Evolutionary conservation across 495 filamentous ascomycete genomes (phyloP).

Genomic region (Daldinia decipiens): DNA sequence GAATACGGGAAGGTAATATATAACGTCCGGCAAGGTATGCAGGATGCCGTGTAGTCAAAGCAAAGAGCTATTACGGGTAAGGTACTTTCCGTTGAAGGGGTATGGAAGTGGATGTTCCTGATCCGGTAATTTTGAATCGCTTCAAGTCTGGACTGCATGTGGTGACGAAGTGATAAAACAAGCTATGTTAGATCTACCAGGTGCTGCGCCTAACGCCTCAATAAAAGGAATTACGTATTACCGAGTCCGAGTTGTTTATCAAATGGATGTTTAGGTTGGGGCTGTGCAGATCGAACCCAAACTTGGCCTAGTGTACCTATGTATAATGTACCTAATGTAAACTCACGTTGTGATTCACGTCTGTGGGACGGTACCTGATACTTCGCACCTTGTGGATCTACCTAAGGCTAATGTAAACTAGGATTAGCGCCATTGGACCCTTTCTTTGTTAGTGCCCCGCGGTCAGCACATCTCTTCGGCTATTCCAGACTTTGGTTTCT

Average conservation of each 20-base stretch:
- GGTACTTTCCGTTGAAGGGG: conserved; percentile 1
- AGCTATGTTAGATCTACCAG: conserved; percentile 30
- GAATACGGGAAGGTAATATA: conserved; percentile 8
- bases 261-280: neutral
- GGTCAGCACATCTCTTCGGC: conserved; percentile 19
- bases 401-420: neutral
- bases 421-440: neutral
- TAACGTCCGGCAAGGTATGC: neutral
- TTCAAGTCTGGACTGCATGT: conserved; percentile 16
- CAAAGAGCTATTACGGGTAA: conserved; percentile 8
- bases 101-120: conserved; percentile 16
- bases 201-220: conserved; percentile 9
- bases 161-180: conserved; percentile 41
- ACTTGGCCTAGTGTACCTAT: too few relatives aligned
- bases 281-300: neutral
- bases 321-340: neutral
- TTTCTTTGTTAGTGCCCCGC: conserved; percentile 22
- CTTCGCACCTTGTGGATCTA: neutral
- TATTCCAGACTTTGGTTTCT: conserved; percentile 13
- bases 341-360: neutral
- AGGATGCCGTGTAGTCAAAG: conserved; percentile 9
- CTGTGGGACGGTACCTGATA: neutral
- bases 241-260: conserved; percentile 19
- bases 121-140: conserved; percentile 29
- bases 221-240: conserved; percentile 34